Evolutionary conservation across 2,329 filamentous ascomycete genomes (phyloP), one percentile per base, ranked within the genome.

Genomic region (Botryotinia narcissicola): DNA sequence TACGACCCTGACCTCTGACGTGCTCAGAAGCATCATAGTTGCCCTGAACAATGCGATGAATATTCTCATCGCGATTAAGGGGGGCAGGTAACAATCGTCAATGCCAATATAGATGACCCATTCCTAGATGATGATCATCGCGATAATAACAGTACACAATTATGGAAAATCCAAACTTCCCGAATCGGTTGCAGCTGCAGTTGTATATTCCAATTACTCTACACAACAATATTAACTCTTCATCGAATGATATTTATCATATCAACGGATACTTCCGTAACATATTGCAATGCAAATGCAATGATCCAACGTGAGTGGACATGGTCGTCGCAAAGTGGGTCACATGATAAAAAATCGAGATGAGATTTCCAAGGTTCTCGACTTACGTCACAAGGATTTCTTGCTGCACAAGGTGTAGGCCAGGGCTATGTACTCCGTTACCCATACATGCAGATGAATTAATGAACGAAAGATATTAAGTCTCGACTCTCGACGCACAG

Each of bases 321-420:
- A n/a, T 51, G 29, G 44, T 48, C 44, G 63, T 66, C 44, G 44
- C 63, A 66, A 66, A 66, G 44, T 51, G 32, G 63, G 44, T 66
- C 63, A 66, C 63, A 66, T 66, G 63, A 66, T 48, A 46, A 8
- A 42, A 62, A 44, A 44, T 57, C 51, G 51, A 63, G 48, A 44
- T 25, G 40, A 63, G 12, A 63, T 51, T 51, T 66, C 63, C 63
- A 66, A 66, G 63, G 7, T 66, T 66, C 29, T 66, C 42, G 32
- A 51, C 29, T 66, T 66, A 66, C 63, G 63, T 66, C 63, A 66
- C 44, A 66, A 16, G 29, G 29, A 66, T 48, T 51, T 66, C 63
- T 46, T 66, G 44, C 22, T 66, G 29, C 29, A n/a, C 62, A 22
- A 48, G 29, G 22, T 66, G 44, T 14, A 66, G 32, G 14, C 22